These are phyloP conservation scores for Bruguiera sexangula DNA, from an alignment of 345 rosid species.

Conservation along the genomic window DNA sequence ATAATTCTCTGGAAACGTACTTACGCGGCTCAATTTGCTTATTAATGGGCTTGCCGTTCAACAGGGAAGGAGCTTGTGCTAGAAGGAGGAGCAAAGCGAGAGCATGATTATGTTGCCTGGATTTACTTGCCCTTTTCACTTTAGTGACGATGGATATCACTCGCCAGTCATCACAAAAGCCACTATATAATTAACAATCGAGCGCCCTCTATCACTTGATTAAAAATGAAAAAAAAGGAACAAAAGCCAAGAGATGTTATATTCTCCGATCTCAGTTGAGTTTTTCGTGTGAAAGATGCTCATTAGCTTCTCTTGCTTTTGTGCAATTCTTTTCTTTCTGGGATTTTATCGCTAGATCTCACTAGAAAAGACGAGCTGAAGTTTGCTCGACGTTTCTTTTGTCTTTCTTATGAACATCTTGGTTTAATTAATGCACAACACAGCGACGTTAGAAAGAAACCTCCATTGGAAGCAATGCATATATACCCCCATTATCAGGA, in stretches of 20 bases:
- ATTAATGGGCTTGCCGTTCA: not conserved
- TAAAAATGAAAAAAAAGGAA: not conserved
- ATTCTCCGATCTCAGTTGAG: conserved; percentile 11
- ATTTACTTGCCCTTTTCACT: not conserved
- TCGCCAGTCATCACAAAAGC: not conserved
- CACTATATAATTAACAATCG: not conserved
- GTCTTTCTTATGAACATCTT: not conserved
- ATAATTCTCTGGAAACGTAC: too few species aligned
- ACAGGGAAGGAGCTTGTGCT: not conserved
- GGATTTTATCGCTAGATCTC: not conserved
- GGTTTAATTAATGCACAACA: not conserved
- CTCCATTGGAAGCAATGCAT: conserved; percentile 56
- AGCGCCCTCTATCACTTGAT: not conserved
- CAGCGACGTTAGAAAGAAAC: conserved; percentile 29
- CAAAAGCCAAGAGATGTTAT: conserved; percentile 11
- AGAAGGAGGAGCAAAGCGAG: conserved; percentile 13
- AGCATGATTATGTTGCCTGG: conserved; percentile 14
- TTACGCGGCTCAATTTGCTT: too few species aligned
- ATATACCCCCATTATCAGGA: conserved; percentile 29
- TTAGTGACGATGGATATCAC: not conserved
- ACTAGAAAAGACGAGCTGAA: not conserved
- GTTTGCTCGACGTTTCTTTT: not conserved
- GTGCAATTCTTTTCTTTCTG: not conserved
- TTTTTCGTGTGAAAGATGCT: not conserved
- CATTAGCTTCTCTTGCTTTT: not conserved